A percentile compares a stretch with the other conserved stretches of the same genome.
Conservation (phyloP, 2,329 filamentous ascomycete genomes). For the Pseudocercospora fuligena region DNA sequence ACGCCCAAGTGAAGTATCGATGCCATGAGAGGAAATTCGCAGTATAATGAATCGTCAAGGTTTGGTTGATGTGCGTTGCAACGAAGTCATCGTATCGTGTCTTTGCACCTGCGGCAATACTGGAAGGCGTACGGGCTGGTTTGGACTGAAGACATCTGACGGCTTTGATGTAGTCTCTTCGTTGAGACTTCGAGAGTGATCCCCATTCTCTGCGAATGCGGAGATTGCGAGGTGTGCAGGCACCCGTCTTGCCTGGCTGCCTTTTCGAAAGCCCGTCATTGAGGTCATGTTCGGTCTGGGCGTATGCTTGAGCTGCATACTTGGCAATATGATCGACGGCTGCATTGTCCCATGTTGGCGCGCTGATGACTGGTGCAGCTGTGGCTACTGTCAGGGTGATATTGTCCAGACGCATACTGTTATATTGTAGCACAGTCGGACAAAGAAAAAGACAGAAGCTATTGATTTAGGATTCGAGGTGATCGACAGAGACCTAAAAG, state of each 20-base stretch:
- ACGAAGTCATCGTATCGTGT: slow-evolving; percentile 39
- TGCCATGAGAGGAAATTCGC: slow-evolving; percentile 44
- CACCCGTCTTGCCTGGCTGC: not conserved
- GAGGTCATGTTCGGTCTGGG: not conserved
- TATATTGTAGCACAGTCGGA: too few species aligned
- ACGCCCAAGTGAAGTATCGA: slow-evolving; percentile 47
- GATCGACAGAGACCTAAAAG: not conserved
- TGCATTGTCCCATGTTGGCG: not conserved
- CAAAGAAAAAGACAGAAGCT: too few species aligned
- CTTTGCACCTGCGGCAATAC: slow-evolving; percentile 32
- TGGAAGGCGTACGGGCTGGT: not conserved
- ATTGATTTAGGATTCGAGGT: not conserved
- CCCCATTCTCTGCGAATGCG: slow-evolving; percentile 45
- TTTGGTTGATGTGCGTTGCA: slow-evolving; percentile 36
- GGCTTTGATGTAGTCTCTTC: slow-evolving; percentile 22
- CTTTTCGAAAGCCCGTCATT: not conserved
- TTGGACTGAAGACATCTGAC: slow-evolving; percentile 1
- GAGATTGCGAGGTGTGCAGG: slow-evolving; percentile 2
- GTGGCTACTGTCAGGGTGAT: not conserved
- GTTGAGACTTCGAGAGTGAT: slow-evolving; percentile 25
- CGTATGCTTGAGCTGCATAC: not conserved
- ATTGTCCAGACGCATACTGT: not conserved
- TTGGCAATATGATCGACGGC: not conserved
- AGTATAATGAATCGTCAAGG: slow-evolving; percentile 18
- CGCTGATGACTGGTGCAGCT: not conserved